Percentiles rank a stretch among this genome's conserved stretches.
Evolutionary conservation across 805 yeast genomes (phyloP).

Genomic region (Wilhelminamyces savonicus): DNA sequence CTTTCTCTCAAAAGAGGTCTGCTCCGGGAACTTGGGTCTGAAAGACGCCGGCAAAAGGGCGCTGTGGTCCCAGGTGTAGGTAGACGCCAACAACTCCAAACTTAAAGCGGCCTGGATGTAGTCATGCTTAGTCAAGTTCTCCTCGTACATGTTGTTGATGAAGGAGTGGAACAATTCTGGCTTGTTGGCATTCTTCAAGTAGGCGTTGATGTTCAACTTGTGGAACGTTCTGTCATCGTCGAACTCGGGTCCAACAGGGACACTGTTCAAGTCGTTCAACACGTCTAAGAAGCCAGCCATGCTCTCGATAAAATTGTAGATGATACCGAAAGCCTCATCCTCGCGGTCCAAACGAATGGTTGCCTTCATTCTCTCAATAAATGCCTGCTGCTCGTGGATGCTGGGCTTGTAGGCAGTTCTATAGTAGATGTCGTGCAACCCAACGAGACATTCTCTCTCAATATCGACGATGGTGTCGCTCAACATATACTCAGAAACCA

Average conservation of each 20-base stretch:
- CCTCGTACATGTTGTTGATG: slow-evolving; percentile 66
- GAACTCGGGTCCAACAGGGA: slow-evolving; percentile 78
- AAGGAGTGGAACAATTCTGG: slow-evolving; percentile 80
- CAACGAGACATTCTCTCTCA: slow-evolving; percentile 56
- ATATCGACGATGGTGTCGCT: slow-evolving; percentile 54
- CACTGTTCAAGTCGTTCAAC: slow-evolving; percentile 59
- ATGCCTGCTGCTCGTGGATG: slow-evolving; percentile 45
- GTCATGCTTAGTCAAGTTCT: slow-evolving; percentile 53
- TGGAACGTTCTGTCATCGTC: slow-evolving; percentile 84
- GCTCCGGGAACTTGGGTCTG: slow-evolving; percentile 73
- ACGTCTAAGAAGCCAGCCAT: slow-evolving; percentile 57
- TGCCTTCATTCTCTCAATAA: slow-evolving; percentile 44
- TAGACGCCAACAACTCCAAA: slow-evolving; percentile 68
- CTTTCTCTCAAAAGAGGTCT: slow-evolving; percentile 74
- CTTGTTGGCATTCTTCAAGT: slow-evolving; percentile 67
- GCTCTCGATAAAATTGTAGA: slow-evolving; percentile 46
- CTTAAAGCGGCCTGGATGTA: slow-evolving; percentile 79
- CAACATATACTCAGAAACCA: slow-evolving; percentile 59
- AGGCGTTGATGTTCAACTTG: slow-evolving; percentile 67
- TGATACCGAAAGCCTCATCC: slow-evolving; percentile 52
- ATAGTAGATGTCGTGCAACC: slow-evolving; percentile 59
- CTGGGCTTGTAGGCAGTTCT: slow-evolving; percentile 53
- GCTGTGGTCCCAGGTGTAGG: slow-evolving; percentile 68
- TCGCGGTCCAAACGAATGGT: slow-evolving; percentile 52
- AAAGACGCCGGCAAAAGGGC: slow-evolving; percentile 47